Evolutionary conservation across 2,329 filamentous ascomycete species (phyloP).

Genomic region (Ophiosphaerella korrae): DNA sequence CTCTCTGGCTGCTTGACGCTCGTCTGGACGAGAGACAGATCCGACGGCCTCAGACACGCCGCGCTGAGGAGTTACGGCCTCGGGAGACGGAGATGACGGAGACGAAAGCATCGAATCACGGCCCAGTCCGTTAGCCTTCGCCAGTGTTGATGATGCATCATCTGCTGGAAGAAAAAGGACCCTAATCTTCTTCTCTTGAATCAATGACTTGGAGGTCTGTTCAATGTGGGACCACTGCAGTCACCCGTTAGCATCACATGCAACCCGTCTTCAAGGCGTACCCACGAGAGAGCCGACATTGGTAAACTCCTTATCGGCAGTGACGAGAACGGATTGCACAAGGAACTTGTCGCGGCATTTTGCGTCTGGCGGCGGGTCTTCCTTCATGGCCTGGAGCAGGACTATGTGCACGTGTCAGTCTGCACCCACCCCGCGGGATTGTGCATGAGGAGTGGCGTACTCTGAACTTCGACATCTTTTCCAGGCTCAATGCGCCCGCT

Average conservation of each 20-base stretch:
- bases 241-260: constrained; percentile 9
- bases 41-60: constrained; percentile 38
- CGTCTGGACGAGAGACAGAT: constrained; percentile 47
- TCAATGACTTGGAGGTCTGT: constrained; percentile 73
- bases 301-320: constrained; percentile 79
- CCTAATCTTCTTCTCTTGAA: constrained; percentile 95
- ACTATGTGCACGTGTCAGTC: constrained; percentile 61
- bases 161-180: constrained; percentile 79
- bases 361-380: constrained; percentile 81
- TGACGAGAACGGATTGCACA: constrained; percentile 87
- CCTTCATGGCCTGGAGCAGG: constrained; percentile 96
- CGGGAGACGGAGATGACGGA: constrained; percentile 62
- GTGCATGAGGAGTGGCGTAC: constrained; percentile 56
- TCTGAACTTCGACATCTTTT: constrained; percentile 88
- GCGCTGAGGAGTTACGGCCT: constrained; percentile 55
- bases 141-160: constrained; percentile 46
- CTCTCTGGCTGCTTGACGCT: constrained; percentile 48
- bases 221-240: constrained; percentile 75
- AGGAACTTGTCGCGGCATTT: constrained; percentile 98
- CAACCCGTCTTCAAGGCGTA: background rate
- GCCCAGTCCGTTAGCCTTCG: constrained; percentile 42
- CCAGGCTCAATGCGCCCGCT: constrained; percentile 93
- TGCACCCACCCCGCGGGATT: constrained; percentile 15
- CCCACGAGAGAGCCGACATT: constrained; percentile 82
- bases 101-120: constrained; percentile 54